Evolutionary conservation across 768 basidiomycete genomes (phyloP), one percentile per base, ranked within the genome.

Genomic region (Hypsizygus marmoreus): DNA sequence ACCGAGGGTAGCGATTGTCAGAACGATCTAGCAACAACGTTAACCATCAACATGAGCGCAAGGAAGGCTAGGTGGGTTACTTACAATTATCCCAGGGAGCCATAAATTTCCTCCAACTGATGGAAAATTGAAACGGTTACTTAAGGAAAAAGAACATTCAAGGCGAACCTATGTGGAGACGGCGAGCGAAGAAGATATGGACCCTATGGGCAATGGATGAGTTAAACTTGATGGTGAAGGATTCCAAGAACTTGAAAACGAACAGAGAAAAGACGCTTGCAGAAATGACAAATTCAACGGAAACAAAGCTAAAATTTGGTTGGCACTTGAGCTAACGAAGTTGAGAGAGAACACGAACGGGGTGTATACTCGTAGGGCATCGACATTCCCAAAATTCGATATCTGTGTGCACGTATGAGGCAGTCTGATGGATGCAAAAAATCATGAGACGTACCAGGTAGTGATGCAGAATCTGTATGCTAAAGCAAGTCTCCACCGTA

Each of bases 401-500:
- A 41, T 31, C 41, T 43, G n/a, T 31, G 34, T 43, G 22, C 23
- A 17, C 22, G 1, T 2, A 25, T 7, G 5, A 16, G 12, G 3
- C 17, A 2, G n/a, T n/a, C n/a, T n/a, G n/a, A n/a, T n/a, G n/a
- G 26, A 25, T 31, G 2, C n/a, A 6, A 14, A 30, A 31, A 17
- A 8, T 6, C 25, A 1, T 25, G 6, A 19, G n/a, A 9, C 11
- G 22, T 32, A 56, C 55, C 11, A 50, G 32, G 24, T 56, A 56
- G 34, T 56, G 9, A 31, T 48, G 55, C 2, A 56, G 19, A 5
- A 50, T 34, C n/a, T 14, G 23, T 10, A 40, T 51, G 9, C 25
- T 43, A n/a, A 49, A 53, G 14, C 49, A 50, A 10, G 55, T 56
- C 11, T 56, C 51, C 4, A 40, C 36, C 6, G 50, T 36, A 30